These are phyloP conservation scores for Bruguiera sexangula DNA, from an alignment of 345 rosid genomes.

Conservation along the genomic window DNA sequence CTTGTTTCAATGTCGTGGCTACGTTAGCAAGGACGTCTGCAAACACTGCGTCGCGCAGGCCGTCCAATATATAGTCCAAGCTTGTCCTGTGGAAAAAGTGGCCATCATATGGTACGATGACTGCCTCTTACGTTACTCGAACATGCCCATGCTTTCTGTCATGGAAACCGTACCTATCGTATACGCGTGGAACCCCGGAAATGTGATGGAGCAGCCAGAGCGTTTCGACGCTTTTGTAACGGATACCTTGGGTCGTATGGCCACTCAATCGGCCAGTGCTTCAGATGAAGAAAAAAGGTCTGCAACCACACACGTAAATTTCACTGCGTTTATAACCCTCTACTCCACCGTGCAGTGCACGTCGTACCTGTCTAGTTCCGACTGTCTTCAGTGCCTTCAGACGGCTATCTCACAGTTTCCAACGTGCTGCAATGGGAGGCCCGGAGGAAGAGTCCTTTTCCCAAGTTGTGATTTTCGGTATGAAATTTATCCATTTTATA, in stretches of 20 bases:
- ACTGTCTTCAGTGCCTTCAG: conserved; percentile 39
- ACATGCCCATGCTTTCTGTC: conserved; percentile 5
- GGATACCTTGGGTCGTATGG: conserved; percentile 9
- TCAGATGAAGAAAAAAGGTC: conserved; percentile 18
- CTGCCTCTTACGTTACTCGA: conserved; percentile 35
- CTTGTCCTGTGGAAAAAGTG: conserved; percentile 18
- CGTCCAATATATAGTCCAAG: not conserved
- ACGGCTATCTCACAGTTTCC: conserved; percentile 8
- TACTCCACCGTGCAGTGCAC: conserved; percentile 50
- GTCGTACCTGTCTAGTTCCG: conserved; percentile 36
- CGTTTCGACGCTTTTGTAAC: not conserved
- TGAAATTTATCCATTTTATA: too few species aligned
- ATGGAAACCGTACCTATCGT: not conserved
- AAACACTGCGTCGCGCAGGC: conserved; percentile 15
- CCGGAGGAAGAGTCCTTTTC: conserved; percentile 23
- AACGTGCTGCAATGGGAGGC: conserved; percentile 6
- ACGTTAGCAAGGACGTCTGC: not conserved
- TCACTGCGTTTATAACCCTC: conserved; percentile 9
- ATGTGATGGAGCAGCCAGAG: not conserved
- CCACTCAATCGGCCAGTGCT: not conserved
- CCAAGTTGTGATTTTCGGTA: conserved; percentile 39
- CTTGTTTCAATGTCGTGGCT: conserved; percentile 13
- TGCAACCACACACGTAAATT: conserved; percentile 18
- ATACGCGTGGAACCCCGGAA: not conserved
- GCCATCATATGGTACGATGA: conserved; percentile 37